Evolutionary conservation across 805 yeast genomes (phyloP).

Genomic region (Ogataea trehalophila): DNA sequence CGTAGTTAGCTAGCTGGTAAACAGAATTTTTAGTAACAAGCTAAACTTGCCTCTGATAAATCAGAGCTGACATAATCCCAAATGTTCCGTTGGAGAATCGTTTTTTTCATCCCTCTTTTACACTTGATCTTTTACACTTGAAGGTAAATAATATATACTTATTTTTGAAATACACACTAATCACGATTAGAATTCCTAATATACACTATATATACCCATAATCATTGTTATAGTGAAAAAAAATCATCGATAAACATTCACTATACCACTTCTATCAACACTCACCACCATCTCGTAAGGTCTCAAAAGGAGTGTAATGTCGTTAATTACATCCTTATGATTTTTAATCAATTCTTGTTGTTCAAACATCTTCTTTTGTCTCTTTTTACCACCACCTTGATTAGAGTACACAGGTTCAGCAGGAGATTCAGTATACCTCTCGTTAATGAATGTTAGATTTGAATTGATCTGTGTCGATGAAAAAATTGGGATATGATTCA

Average conservation of each 20-base stretch:
- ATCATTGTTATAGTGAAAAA: neutral
- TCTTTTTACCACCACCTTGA: constrained; percentile 3
- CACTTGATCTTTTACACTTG: too few relatives aligned
- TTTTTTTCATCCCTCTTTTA: too few relatives aligned
- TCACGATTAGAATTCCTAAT: neutral
- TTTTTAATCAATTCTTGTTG: constrained; percentile 40
- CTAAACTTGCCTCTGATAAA: too few relatives aligned
- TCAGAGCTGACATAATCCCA: too few relatives aligned
- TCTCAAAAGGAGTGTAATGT: constrained; percentile 37
- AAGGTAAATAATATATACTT: too few relatives aligned
- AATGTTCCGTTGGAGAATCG: too few relatives aligned
- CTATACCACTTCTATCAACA: constrained; percentile 61
- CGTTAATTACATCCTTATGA: constrained; percentile 50
- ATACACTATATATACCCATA: neutral
- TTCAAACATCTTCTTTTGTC: constrained; percentile 19
- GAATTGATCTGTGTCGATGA: constrained; percentile 35
- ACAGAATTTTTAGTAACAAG: too few relatives aligned
- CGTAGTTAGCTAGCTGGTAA: too few relatives aligned
- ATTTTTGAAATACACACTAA: too few relatives aligned
- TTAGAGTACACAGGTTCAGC: constrained; percentile 1
- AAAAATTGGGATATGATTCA: constrained; percentile 13
- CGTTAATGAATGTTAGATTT: constrained; percentile 37
- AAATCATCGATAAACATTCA: constrained; percentile 50
- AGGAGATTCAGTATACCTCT: constrained; percentile 23
- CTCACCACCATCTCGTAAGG: constrained; percentile 61